Conservation (phyloP, 495 filamentous ascomycete species). For the Parmelia sp. region DNA sequence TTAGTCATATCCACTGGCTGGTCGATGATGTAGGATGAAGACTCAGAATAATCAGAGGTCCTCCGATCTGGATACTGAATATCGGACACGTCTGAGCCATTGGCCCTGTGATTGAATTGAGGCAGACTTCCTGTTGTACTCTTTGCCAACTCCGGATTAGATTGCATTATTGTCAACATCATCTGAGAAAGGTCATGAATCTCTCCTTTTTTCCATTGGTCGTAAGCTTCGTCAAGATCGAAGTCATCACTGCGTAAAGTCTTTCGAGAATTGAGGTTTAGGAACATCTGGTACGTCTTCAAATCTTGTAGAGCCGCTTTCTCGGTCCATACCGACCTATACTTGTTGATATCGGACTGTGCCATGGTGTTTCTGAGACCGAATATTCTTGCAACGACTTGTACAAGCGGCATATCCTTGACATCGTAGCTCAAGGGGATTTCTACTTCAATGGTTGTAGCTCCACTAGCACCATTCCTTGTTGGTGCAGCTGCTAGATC, state of each 20-base stretch:
- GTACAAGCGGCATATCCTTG: conserved; percentile 93
- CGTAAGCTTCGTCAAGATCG: conserved; percentile 82
- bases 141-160: conserved; percentile 80
- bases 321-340: conserved; percentile 80
- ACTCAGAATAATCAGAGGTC: conserved; percentile 40
- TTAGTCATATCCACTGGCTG: conserved; percentile 70
- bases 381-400: conserved; percentile 78
- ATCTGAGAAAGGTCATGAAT: conserved; percentile 78
- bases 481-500: conserved; percentile 59
- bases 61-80: conserved; percentile 55
- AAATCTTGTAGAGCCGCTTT: conserved; percentile 83
- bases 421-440: conserved; percentile 82
- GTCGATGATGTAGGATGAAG: conserved; percentile 62
- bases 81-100: conserved; percentile 38
- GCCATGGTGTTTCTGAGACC: conserved; percentile 65
- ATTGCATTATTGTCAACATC: conserved; percentile 82
- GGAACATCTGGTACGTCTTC: conserved; percentile 83
- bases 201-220: conserved; percentile 83
- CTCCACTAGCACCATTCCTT: conserved; percentile 49
- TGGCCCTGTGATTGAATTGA: conserved; percentile 43
- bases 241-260: conserved; percentile 82
- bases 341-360: conserved; percentile 76
- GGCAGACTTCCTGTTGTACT: conserved; percentile 48
- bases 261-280: conserved; percentile 71
- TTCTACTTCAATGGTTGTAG: conserved; percentile 65